Percentiles rank a stretch among this genome's conserved stretches.
Conservation (phyloP, 495 filamentous ascomycete species). For the Cladorrhinum samala region DNA sequence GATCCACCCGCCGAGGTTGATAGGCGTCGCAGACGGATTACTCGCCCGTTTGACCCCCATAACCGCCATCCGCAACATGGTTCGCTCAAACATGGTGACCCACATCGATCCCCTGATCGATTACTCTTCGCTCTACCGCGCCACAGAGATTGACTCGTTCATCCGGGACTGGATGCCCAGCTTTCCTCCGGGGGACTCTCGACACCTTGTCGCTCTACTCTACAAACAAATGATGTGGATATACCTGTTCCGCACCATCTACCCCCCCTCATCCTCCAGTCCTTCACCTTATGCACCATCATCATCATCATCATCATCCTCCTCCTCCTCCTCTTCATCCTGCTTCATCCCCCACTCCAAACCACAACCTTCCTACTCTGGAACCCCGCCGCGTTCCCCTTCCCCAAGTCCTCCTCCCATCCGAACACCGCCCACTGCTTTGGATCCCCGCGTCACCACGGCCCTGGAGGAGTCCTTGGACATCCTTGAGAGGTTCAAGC, state of each 20-base stretch:
- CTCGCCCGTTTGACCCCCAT: slow-evolving; percentile 78
- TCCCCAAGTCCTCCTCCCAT: slow-evolving; percentile 41
- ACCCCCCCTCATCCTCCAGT: slow-evolving; percentile 44
- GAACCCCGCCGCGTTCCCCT: slow-evolving; percentile 36
- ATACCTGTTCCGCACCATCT: slow-evolving; percentile 80
- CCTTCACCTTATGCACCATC: slow-evolving; percentile 13
- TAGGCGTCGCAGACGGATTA: slow-evolving; percentile 83
- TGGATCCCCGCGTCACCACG: slow-evolving; percentile 58
- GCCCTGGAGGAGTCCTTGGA: slow-evolving; percentile 75
- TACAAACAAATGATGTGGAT: slow-evolving; percentile 91
- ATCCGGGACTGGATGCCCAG: slow-evolving; percentile 71
- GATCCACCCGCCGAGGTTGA: slow-evolving; percentile 69
- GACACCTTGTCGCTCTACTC: slow-evolving; percentile 69
- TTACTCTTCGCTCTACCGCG: slow-evolving; percentile 66
- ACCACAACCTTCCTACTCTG: slow-evolving; percentile 18
- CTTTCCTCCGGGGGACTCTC: slow-evolving; percentile 62
- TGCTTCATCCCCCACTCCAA: slow-evolving; percentile 9
- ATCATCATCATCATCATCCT: slow-evolving; percentile 20
- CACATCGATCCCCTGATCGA: slow-evolving; percentile 66
- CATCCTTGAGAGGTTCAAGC: slow-evolving; percentile 55
- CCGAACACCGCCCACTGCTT: slow-evolving; percentile 30
- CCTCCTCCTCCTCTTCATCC: slow-evolving; percentile 16
- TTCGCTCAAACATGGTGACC: slow-evolving; percentile 58
- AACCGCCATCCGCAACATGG: slow-evolving; percentile 68
- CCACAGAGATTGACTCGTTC: slow-evolving; percentile 68